Base-by-base conservation (phyloP, 2,329 filamentous ascomycete species). In the Pezicula neosporulosa region DNA sequence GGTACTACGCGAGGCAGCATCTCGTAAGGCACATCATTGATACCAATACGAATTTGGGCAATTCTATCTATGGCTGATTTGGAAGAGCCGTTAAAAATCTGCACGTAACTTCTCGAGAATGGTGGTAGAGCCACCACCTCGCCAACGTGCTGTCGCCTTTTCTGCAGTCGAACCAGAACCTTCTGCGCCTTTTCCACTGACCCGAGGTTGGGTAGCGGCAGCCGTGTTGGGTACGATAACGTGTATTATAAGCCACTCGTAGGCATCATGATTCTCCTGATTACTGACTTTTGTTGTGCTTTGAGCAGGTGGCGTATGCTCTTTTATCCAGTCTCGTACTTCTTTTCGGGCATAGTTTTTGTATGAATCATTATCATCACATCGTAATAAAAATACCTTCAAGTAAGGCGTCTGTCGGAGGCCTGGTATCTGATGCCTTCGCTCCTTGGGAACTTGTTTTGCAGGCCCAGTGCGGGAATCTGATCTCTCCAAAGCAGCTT, bases 351-450 rank as follows among this genome's bases (percentile, higher is more conserved):
- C 85, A 12, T 83, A 83, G 2, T 82, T 76, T 70, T 96, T 97
- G 77, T 99, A 99, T 8, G 84, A 84, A 44, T 99, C 95, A 63
- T 91, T 96, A 66, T 99, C 94, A 72, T 97, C 94, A 71, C 94
- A 97, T 64, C 92, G 83, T 48, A 99, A 79, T 2, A 99, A 74
- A 51, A 92, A 87, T 6, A 99, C 74, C 68, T 96, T 97, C 53
- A 99, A 77, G 68, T 99, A 99, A 1, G 95, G 91, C 1, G 93
- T 97, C 56, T 90, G 89, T 37, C 93, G 86, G 50, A 99, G 73
- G 3, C 94, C 95, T 1, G 94, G 94, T 49, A 99, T 97, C 67
- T 99, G 94, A 67, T 99, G 94, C 46, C 94, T 81, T 44, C 93
- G 82, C 56, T 82, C 78, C 57, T 80, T 80, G 33, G 73, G 57